These are phyloP conservation scores for Cercophora samala DNA, from an alignment of 495 filamentous ascomycete genomes.

Conservation along the genomic window DNA sequence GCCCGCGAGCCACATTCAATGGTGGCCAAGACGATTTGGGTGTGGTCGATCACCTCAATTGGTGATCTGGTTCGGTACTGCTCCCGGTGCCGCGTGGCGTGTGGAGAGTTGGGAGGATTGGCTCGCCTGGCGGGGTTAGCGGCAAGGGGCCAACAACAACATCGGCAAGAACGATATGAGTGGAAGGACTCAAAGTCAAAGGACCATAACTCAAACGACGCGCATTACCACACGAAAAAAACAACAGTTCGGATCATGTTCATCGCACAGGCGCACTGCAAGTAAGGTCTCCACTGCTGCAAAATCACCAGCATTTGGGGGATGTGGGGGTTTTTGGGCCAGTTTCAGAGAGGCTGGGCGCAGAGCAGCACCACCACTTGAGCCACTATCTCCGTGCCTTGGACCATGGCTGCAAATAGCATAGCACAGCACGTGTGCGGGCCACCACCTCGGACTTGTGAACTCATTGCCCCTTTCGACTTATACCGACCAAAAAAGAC, in stretches of 20 bases:
- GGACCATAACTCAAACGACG: background rate
- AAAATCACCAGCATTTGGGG: background rate
- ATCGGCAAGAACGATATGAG: too few relatives aligned
- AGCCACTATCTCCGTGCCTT: conserved; percentile 4
- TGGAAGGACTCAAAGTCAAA: background rate
- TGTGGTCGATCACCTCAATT: background rate
- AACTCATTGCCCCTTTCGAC: background rate
- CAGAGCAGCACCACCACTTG: background rate
- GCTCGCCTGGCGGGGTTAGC: conserved; percentile 2
- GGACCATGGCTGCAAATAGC: conserved; percentile 1
- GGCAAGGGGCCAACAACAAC: background rate
- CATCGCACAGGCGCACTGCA: background rate
- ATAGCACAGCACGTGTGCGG: conserved; percentile 2
- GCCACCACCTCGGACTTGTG: background rate
- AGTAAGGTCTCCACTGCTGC: background rate
- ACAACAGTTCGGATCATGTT: background rate
- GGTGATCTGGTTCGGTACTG: background rate
- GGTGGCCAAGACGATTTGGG: background rate
- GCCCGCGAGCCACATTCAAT: background rate
- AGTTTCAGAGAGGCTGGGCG: conserved; percentile 1
- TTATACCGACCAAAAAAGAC: background rate
- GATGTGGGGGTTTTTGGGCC: background rate
- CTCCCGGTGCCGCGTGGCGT: background rate
- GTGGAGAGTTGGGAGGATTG: background rate
- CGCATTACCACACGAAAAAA: background rate